Evolutionary conservation across 2,329 filamentous ascomycete species (phyloP), one percentile per base, ranked within the genome.

Genomic region (Calonectria hongkongensis): DNA sequence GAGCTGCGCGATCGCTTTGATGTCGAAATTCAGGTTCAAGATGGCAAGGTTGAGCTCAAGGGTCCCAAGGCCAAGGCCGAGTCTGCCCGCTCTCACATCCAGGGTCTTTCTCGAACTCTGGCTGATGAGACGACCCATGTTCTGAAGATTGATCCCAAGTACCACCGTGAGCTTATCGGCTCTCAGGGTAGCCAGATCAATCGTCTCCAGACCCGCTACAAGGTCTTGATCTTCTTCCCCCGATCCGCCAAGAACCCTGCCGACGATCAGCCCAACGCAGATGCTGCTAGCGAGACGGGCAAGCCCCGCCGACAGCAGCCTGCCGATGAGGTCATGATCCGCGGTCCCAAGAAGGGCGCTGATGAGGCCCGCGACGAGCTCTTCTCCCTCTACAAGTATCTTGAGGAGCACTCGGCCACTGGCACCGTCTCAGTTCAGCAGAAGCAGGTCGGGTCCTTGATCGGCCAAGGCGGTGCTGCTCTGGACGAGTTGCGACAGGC

Each of bases 11-110:
- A 93, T 74, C 90, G 90, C 75, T 93, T 92, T 72, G 91, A 93
- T 72, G 92, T 93, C 6, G 91, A 93, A 71, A 93, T 99, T 74
- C 95, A 98, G 85, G 93, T 98, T 47, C 93, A 97, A 77, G 95
- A 98, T 79, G 97, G 97, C 77, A 96, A 96, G 85, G 95, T 98
- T 63, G 95, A 98, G 84, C 92, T 99, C 79, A 98, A 97, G 88
- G 97, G 97, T 30, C 96, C 97, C 63, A 95, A 97, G 86, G 95
- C 95, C 64, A 98, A 98, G 89, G 95, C 96, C 1, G 95, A 98
- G 83, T 92, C 92, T 63, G 95, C 95, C 75, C 97, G 94, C 84
- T 87, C 92, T 47, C 92, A 98, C 81, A 98, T 99, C 78, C 88
- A 92, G 75, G 90, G 92, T 47, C 87, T 98, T 76, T 93, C 91